Base-by-base conservation (phyloP, 192 early-diverging fungal species). In the Glomus cerebriforme region DNA sequence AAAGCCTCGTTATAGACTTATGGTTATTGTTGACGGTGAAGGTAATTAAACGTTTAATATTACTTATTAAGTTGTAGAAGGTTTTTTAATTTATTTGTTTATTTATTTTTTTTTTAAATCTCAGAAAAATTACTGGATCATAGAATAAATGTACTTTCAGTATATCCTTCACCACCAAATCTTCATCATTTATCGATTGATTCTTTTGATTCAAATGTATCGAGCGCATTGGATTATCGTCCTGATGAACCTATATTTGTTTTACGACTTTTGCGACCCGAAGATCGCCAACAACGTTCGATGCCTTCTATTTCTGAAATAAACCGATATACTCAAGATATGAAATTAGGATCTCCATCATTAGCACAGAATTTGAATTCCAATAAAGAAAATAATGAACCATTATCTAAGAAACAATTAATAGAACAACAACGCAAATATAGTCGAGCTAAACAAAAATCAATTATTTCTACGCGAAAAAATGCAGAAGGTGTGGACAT, bases 401-500 rank as follows among this genome's bases (percentile, higher is more conserved):
- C 1, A 2, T 58, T 78, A 69, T 34, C 45, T 26, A 27, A 47
- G 34, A 78, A 78, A 60, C 45, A 69, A 43, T 67, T 78, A 35
- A 78, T 78, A 32, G 77, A 78, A 34, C 39, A 69, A n/a, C 77
- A 78, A 60, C 77, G 77, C 17, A 26, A 75, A 63, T 75, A 75
- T 59, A 75, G 73, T 75, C 26, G 59, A 62, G 73, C 73, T 10
- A 75, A 24, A 45, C 73, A 75, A 75, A 59, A 37, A 26, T 75
- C 73, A 1, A 75, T 75, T 63, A 12, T 75, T 32, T 15, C 32
- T 39, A 15, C 73, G 12, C 34, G 19, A 9, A 85, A 83, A 78
- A 85, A 85, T 45, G 72, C 54, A 26, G 78, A 79, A 34, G 84
- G 84, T 8, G 79, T 79, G 60, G 84, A 86, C 27, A 82, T 86